Conservation (phyloP, 2,329 filamentous ascomycete genomes). For the Penicillium verrucosum region DNA sequence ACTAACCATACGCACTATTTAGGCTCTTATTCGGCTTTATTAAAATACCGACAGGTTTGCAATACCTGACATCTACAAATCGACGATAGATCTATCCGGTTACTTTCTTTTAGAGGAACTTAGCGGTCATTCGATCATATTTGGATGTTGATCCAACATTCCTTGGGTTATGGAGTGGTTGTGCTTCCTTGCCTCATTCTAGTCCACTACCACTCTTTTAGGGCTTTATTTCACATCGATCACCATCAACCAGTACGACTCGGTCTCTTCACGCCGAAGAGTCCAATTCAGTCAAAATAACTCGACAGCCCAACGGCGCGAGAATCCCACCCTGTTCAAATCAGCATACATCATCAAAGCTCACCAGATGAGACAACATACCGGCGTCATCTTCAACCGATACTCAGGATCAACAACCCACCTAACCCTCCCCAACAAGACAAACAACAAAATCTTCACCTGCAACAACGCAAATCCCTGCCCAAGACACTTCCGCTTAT, state of each 20-base stretch:
- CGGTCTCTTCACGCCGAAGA: neutral
- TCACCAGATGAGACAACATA: constrained; percentile 10
- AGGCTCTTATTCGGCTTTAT: constrained; percentile 49
- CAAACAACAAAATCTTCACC: constrained; percentile 26
- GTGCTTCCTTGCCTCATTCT: neutral
- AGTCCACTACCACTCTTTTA: neutral
- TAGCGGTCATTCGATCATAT: neutral
- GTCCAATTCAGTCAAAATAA: constrained; percentile 11
- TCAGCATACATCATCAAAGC: constrained; percentile 3
- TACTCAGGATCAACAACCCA: constrained; percentile 25
- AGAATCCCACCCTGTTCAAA: constrained; percentile 23
- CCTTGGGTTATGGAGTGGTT: neutral
- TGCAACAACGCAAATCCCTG: constrained; percentile 31
- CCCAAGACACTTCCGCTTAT: constrained; percentile 30
- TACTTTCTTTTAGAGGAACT: neutral
- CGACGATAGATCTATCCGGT: neutral
- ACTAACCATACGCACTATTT: neutral
- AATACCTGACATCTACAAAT: neutral
- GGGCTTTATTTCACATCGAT: neutral
- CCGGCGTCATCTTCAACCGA: constrained; percentile 26
- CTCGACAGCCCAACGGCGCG: constrained; percentile 22
- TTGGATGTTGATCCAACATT: neutral
- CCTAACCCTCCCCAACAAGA: constrained; percentile 18
- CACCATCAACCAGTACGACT: neutral
- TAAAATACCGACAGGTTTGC: constrained; percentile 52